phyloP scores from a whole-genome alignment of 331 rosid species.

The Acacia pycnantha region DNA sequence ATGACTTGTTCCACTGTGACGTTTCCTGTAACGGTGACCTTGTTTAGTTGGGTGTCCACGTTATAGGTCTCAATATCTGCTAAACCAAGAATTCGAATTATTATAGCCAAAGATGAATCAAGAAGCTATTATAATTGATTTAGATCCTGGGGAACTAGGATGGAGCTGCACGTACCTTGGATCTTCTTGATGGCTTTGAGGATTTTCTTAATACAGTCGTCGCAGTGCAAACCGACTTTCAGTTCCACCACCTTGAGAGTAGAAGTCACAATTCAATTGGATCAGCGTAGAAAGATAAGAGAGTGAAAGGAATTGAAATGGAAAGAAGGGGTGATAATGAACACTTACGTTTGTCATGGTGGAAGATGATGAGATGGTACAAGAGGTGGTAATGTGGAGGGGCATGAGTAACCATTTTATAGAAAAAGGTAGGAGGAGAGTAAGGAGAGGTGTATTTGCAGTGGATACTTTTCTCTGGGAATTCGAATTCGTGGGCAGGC shows the following conservation, averaged over 20 bases:
- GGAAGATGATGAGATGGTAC: background rate
- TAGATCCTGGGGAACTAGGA: background rate
- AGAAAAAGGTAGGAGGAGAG: background rate
- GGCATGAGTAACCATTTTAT: background rate
- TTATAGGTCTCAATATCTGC: slow-evolving; percentile 85
- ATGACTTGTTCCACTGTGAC: slow-evolving; percentile 68
- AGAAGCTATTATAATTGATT: background rate
- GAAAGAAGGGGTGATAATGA: background rate
- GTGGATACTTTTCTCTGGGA: background rate
- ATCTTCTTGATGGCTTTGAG: slow-evolving; percentile 81
- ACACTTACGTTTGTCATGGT: slow-evolving; percentile 48
- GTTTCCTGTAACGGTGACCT: slow-evolving; percentile 74
- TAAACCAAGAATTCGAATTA: background rate
- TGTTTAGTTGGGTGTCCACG: slow-evolving; percentile 67
- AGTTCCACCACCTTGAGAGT: slow-evolving; percentile 71
- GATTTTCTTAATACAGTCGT: slow-evolving; percentile 88
- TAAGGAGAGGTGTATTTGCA: background rate
- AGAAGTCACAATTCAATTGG: background rate
- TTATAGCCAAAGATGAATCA: background rate
- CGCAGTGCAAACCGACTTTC: slow-evolving; percentile 84
- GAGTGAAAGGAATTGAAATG: background rate
- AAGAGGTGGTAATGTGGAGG: background rate
- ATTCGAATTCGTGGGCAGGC: background rate
- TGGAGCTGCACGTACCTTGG: slow-evolving; percentile 48
- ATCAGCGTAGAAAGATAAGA: background rate